Evolutionary conservation across 768 basidiomycete species (phyloP).

Genomic region (Cytidiella melzeri): DNA sequence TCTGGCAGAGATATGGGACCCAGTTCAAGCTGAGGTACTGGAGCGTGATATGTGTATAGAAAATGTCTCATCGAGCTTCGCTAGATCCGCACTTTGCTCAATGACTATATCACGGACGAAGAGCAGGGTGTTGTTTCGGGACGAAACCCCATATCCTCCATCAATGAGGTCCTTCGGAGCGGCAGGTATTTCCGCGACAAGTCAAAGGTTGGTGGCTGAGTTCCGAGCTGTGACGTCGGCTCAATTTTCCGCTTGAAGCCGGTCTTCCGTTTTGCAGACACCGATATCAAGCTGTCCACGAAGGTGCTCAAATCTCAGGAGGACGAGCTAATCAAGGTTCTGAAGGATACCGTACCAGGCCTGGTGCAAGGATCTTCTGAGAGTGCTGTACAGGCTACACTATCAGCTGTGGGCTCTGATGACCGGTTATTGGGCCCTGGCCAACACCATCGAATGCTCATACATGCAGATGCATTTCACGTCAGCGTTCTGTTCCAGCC

Average conservation of each 20-base stretch:
- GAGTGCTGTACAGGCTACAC: constrained; percentile 53
- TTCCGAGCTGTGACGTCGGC: neutral
- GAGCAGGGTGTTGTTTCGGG: constrained; percentile 72
- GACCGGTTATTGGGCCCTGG: constrained; percentile 68
- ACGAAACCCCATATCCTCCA: constrained; percentile 85
- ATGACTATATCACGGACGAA: constrained; percentile 91
- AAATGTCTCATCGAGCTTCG: neutral
- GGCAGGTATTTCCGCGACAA: constrained; percentile 75
- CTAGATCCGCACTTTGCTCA: constrained; percentile 77
- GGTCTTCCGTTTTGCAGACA: constrained; percentile 89
- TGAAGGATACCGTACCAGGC: constrained; percentile 92
- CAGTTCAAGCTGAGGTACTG: constrained; percentile 83
- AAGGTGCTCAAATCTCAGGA: constrained; percentile 73
- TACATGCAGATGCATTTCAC: constrained; percentile 91
- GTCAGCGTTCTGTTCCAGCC: constrained; percentile 94
- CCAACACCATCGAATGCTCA: constrained; percentile 79
- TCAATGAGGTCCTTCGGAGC: constrained; percentile 89
- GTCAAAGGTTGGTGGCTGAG: constrained; percentile 49
- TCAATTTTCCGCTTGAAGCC: constrained; percentile 45
- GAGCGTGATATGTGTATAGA: neutral
- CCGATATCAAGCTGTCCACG: constrained; percentile 65
- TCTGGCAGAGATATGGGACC: constrained; percentile 79
- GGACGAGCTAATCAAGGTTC: constrained; percentile 74
- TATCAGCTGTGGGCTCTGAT: constrained; percentile 59
- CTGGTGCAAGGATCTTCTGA: constrained; percentile 70